Evolutionary conservation across 805 yeast genomes (phyloP), one percentile per base, ranked within the genome.

Genomic region (Sugiyamaella mastotermitis): DNA sequence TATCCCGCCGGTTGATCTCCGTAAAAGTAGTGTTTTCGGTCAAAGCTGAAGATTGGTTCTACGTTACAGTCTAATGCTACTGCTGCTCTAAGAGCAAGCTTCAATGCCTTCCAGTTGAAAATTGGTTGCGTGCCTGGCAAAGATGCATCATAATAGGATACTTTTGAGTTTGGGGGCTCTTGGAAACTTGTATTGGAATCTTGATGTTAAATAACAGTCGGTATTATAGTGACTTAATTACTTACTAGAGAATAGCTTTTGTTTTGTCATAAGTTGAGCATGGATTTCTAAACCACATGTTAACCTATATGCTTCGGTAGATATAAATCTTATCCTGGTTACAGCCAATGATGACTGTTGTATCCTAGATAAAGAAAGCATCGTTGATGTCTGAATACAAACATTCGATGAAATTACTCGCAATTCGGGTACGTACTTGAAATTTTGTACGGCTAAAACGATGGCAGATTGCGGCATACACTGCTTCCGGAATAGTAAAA

Each of bases 1-100:
- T 87, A 92, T 1, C 98, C 98, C 37, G 83, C 61, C 0, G 98
- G 98, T 57, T 92, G 97, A 58, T 92, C 98, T 1, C 88, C 90
- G 58, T 92, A 92, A 59, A 92, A 87, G 58, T 92, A 92, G 57
- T 92, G 98, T 59, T 92, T 92, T 48, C 98, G 68, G 55, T 92
- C 98, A 58, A 92, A 92, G 1, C 79, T 66, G 1, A 90, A 82
- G 5, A 53, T 46, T 0, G 59, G 47, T 41, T 73, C 74, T 11
- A 92, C 69, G 0, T 66, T 55, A 42, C 85, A 73, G 23, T 80
- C 68, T 37, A 88, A 59, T 0, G 92, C 84, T 2, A 72, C 58
- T 0, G 94, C 88, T 1, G 94, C 75, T 49, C 75, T 76, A 28
- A 86, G 52, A 0, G 95, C 94, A 23, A 73, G 69, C 1, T 74